Percentiles rank a stretch among this genome's conserved stretches.
These are phyloP conservation scores for Pleurotus djamor DNA, from an alignment of 768 basidiomycete genomes.

Conservation along the genomic window DNA sequence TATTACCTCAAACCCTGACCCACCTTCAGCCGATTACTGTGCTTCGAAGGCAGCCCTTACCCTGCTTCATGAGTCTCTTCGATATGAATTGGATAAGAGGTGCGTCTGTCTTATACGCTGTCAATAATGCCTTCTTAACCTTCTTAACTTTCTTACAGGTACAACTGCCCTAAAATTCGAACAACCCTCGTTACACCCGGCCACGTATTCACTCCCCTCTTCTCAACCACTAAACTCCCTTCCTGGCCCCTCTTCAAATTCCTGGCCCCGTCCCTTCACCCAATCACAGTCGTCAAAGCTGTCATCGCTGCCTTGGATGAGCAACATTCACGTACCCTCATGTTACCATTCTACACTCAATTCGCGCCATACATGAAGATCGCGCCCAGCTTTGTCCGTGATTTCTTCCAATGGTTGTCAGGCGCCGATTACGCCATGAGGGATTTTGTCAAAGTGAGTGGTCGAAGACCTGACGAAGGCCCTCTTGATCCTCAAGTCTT, in stretches of 20 bases:
- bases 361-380: slow-evolving; percentile 52
- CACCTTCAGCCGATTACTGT: slow-evolving; percentile 72
- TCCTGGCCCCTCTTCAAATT: slow-evolving; percentile 57
- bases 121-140: not conserved
- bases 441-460: slow-evolving; percentile 64
- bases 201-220: slow-evolving; percentile 77
- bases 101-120: slow-evolving; percentile 22
- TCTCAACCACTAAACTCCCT: slow-evolving; percentile 57
- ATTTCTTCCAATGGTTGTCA: slow-evolving; percentile 70
- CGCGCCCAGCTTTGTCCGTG: slow-evolving; percentile 72
- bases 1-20: not conserved
- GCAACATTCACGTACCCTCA: slow-evolving; percentile 69
- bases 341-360: slow-evolving; percentile 72
- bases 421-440: slow-evolving; percentile 73
- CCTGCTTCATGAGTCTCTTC: slow-evolving; percentile 78
- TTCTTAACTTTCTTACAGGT: slow-evolving; percentile 37
- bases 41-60: slow-evolving; percentile 92
- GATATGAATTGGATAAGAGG: slow-evolving; percentile 85
- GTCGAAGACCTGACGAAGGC: slow-evolving; percentile 55
- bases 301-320: slow-evolving; percentile 83
- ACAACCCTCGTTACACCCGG: slow-evolving; percentile 86
- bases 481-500: slow-evolving; percentile 11
- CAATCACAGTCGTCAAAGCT: slow-evolving; percentile 74
- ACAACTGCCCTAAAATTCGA: slow-evolving; percentile 74
- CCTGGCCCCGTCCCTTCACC: slow-evolving; percentile 71